Base-by-base conservation (phyloP, 2,329 filamentous ascomycete species). In the Aureobasidium sp. region DNA sequence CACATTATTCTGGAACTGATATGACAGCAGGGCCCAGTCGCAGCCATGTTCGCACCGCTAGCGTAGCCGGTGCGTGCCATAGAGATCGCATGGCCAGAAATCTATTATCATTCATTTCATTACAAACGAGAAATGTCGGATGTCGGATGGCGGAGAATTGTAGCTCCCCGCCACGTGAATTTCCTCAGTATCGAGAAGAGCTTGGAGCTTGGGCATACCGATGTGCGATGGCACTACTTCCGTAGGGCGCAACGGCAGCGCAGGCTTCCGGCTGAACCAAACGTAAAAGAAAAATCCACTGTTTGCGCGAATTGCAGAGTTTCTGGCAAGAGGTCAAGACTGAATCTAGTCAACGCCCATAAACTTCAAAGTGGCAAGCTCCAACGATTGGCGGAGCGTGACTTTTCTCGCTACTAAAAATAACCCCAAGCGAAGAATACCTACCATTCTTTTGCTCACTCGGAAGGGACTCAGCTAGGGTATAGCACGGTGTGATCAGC, bases 401-500 rank as follows among this genome's bases (percentile, higher is more conserved):
- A 37, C 41, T 37, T 59, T 29, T 48, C 32, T 59, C 41, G 34
- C 10, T 59, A 27, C 57, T 60, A 60, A 60, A 60, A 60, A 60
- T 60, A 60, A 24, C 39, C 46, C 20, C 57, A 60, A 60, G 57
- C 57, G 46, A 43, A 51, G 17, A 34, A 43, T 34, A 48, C 29
- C 39, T 57, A 44, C 41, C 41, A 39, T 44, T 57, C 53, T 57
- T 57, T 46, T 13, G n/a, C 43, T 47, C 39, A 26, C 43, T 59
- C 43, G 55, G 55, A 59, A 39, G 20, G 41, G 36, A n/a, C 36
- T 15, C 20, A 20, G 20, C 20, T 20, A 20, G 20, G 20, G 20
- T 20, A 20, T 34, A 60, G 55, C 55, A 60, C 57, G 20, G 57
- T 60, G 57, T 51, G 46, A 60, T 59, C 55, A 48, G 53, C 55